Base-by-base conservation (phyloP, 352 stramenopile species). In the Sclerospora graminicola region DNA sequence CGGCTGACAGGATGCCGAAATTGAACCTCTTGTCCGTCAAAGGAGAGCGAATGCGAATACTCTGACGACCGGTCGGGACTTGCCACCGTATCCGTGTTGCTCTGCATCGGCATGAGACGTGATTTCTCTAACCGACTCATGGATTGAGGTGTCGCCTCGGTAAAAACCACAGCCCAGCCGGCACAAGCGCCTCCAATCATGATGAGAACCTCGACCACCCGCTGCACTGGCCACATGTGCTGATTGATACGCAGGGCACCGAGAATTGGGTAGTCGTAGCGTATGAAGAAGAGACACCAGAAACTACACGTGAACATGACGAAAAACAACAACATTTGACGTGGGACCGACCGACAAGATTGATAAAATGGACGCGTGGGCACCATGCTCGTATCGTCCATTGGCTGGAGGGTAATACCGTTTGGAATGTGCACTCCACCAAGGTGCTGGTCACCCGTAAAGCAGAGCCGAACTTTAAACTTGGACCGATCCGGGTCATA, bases 161-260 rank as follows among this genome's bases (percentile, higher is more conserved):
- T 69, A 4, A 84, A 58, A 1, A 69, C 78, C 20, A 89, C 66
- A 24, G 77, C 35, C 72, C 75, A 87, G 45, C 74, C 78, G 0
- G 63, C 31, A 11, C 38, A 57, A 19, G 75, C 76, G 10, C 81
- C 81, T 15, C 51, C 45, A 29, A 90, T 41, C 70, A 92, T 81
- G 21, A 88, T 51, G n/a, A 82, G 16, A 16, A 81, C 48, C 56
- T 92, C 81, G 46, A 89, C 63, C 34, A 89, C 51, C 5, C 81
- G 75, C 63, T 92, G 78, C 29, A 90, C 55, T 6, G 81, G 81
- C 81, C 81, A 92, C 69, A 85, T 71, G 45, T 81, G 59, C 63
- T 89, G 78, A 47, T 88, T 77, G 42, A 58, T 43, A 18, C 69
- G 66, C 40, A 76, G 54, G 16, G 52, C 34, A 11, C 68, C 75